Percentiles rank a stretch among this genome's conserved stretches.
Evolutionary conservation across 768 basidiomycete genomes (phyloP).

Genomic region (Nidularia pulvinata): DNA sequence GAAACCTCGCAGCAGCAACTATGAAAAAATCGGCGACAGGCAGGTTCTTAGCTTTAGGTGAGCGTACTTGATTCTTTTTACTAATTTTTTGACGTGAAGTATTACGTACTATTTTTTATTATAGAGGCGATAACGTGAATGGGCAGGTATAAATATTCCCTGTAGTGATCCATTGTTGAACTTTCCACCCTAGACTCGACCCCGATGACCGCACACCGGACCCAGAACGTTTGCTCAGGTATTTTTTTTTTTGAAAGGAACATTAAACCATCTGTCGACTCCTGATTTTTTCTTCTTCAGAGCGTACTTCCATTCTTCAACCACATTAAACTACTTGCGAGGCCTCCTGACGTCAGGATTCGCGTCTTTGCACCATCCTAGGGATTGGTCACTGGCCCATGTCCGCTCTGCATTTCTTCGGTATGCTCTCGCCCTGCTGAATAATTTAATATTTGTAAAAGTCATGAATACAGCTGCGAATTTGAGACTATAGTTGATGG

Average conservation of each 20-base stretch:
- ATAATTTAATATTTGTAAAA: no score
- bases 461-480: conserved; percentile 48
- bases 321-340: conserved; percentile 93
- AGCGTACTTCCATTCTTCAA: conserved; percentile 95
- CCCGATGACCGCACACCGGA: conserved; percentile 84
- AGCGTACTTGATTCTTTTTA: not conserved
- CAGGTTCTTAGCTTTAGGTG: conserved; percentile 89
- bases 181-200: conserved; percentile 44
- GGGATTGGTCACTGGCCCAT: conserved; percentile 90
- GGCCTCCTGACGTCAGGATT: conserved; percentile 90
- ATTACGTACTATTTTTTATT: not conserved
- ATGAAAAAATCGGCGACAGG: conserved; percentile 73
- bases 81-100: not conserved
- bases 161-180: no score
- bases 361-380: conserved; percentile 88
- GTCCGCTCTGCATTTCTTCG: conserved; percentile 81
- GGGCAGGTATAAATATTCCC: conserved; percentile 49
- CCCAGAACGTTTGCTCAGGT: conserved; percentile 88
- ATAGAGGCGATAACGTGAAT: conserved; percentile 95
- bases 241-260: conserved; percentile 1
- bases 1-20: conserved; percentile 86
- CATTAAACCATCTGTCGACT: not conserved
- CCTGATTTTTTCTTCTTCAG: conserved; percentile 29
- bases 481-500: conserved; percentile 86
- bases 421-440: conserved; percentile 30